Evolutionary conservation across 768 basidiomycete genomes (phyloP).

Genomic region (Hysterangium stoloniferum): DNA sequence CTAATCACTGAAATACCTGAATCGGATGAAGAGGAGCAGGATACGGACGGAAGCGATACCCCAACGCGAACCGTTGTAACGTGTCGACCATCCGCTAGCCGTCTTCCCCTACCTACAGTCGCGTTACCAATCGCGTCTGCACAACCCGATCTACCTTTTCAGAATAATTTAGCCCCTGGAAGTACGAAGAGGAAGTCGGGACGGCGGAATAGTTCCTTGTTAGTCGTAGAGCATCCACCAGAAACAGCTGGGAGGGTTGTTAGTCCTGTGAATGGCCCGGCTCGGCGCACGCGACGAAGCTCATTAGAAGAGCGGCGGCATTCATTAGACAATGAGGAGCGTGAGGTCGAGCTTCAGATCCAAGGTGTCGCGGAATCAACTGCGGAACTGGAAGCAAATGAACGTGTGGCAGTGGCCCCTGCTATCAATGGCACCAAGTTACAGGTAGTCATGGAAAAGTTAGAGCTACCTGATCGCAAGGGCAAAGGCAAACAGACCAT

Average conservation of each 20-base stretch:
- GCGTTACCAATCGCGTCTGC: conserved; percentile 30
- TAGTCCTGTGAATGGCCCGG: conserved; percentile 2
- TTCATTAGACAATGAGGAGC: conserved; percentile 7
- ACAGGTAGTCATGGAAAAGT: conserved; percentile 16
- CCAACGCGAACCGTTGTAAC: conserved; percentile 32
- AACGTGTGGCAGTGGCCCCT: no score
- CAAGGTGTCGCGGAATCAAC: neutral
- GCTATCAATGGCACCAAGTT: no score
- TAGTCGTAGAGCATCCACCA: neutral
- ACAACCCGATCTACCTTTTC: conserved; percentile 23
- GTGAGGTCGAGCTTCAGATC: conserved; percentile 2
- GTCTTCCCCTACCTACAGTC: conserved; percentile 40
- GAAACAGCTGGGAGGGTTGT: neutral
- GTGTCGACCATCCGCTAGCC: conserved; percentile 40
- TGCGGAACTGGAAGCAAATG: no score
- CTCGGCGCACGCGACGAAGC: conserved; percentile 2
- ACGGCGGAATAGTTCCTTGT: conserved; percentile 28
- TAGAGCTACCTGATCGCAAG: conserved; percentile 12
- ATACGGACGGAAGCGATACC: conserved; percentile 29
- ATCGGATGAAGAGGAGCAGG: conserved; percentile 35
- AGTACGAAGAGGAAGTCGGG: conserved; percentile 30
- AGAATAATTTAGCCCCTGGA: conserved; percentile 15
- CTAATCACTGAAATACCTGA: conserved; percentile 49
- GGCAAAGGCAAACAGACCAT: conserved; percentile 15
- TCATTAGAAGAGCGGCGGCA: neutral